Evolutionary conservation across 257 asterid species (phyloP).

Genomic region (Solanum commersonii): DNA sequence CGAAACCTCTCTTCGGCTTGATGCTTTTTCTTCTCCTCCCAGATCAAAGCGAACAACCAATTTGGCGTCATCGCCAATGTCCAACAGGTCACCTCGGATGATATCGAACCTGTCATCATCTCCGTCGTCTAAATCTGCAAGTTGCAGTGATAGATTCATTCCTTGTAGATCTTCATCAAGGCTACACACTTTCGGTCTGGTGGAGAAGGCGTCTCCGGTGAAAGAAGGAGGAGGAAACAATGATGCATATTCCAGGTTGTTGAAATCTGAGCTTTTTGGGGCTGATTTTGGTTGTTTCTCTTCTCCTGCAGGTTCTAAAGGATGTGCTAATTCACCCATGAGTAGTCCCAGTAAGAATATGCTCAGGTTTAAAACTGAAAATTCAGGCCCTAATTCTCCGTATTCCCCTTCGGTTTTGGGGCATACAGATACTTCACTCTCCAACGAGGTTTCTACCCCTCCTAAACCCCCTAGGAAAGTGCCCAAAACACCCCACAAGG

Average conservation of each 20-base stretch:
- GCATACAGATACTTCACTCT: constrained; percentile 29
- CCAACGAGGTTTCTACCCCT: constrained; percentile 58
- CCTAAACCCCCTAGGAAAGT: constrained; percentile 96
- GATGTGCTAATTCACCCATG: constrained; percentile 50
- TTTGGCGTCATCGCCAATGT: constrained; percentile 54
- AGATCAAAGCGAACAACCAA: constrained; percentile 7
- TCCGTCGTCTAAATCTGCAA: constrained; percentile 53
- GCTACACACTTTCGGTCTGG: constrained; percentile 87
- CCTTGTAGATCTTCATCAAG: constrained; percentile 98
- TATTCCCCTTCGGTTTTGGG: constrained; percentile 77
- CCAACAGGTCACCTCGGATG: constrained; percentile 84
- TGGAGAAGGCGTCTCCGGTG: constrained; percentile 70
- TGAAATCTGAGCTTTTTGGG: constrained; percentile 83
- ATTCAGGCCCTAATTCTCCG: constrained; percentile 72
- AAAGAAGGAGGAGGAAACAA: constrained; percentile 64
- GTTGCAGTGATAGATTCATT: constrained; percentile 89
- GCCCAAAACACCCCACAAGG: constrained; percentile 97
- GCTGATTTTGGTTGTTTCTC: constrained; percentile 74
- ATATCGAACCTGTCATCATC: constrained; percentile 74
- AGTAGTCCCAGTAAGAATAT: constrained; percentile 88
- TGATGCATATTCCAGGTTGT: constrained; percentile 76
- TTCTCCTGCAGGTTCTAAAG: constrained; percentile 62
- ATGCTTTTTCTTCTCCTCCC: constrained; percentile 31
- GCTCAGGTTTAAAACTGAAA: constrained; percentile 90
- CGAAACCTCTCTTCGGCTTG: constrained; percentile 52